Evolutionary conservation across 805 yeast species (phyloP), one percentile per base, ranked within the genome.

Genomic region (Ogataea populi-albae): DNA sequence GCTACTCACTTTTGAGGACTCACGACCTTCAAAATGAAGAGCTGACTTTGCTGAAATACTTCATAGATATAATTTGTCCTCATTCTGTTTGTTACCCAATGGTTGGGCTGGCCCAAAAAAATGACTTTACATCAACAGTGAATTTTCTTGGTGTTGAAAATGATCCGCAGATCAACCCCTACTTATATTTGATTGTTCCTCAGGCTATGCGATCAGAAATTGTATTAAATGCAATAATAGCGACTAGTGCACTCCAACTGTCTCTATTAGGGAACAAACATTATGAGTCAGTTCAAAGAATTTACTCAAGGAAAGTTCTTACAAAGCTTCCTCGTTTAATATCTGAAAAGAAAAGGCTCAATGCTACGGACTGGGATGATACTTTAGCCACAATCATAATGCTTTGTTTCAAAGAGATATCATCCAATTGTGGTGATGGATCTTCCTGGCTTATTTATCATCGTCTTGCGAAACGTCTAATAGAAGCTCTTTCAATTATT

Each of bases 391-490:
- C 68, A 7, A 52, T 66, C 17, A 36, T 66, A 9, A 57, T 66
- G 63, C 47, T 68, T 3, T 66, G 71, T 34, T 64, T 65, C 26
- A 56, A 60, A 6, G 71, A 68, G 34, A 68, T 68, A n/a, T 57
- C 69, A 1, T 61, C 62, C 3, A 57, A 61, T 41, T 66, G 73
- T 44, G 65, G 58, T 23, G 46, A 49, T 34, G 65, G 59, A 23
- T 49, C 58, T 23, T 55, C 62, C 3, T 68, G 73, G 73, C 37
- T 66, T 6, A 35, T 56, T 6, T 61, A 66, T 37, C 41, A 64
- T 20, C 58, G 60, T 39, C 62, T 65, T 15, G 69, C 68, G 0
- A 66, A 65, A 38, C 52, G 50, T n/a, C 57, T 64, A 18, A 38
- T 65, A 23, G 55, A 49, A 30, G 55, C 57, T 6, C 45, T 56